A percentile compares a stretch with the other conserved stretches of the same genome.
These are phyloP conservation scores for Murraya paniculata DNA, from an alignment of 345 rosid genomes.

Conservation along the genomic window DNA sequence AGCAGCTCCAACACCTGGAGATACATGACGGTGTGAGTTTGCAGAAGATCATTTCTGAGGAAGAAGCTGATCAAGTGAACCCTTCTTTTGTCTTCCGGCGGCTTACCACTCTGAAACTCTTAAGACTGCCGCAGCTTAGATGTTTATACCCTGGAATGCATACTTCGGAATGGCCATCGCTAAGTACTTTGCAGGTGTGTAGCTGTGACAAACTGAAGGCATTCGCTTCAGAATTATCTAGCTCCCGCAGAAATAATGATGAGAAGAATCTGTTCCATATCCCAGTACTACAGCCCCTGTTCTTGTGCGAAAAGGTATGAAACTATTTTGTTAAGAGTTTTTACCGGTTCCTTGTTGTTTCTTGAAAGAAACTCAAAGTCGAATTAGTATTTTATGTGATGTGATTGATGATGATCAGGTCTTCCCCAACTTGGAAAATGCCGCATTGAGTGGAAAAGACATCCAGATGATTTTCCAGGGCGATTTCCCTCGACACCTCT, in stretches of 20 bases:
- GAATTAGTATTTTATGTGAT: no score
- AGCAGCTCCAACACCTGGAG: not conserved
- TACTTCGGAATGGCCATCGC: slow-evolving; percentile 17
- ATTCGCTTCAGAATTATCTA: not conserved
- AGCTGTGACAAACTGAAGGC: not conserved
- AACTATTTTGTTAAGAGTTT: no score
- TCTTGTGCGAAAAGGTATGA: slow-evolving; percentile 12
- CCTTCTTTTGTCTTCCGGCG: slow-evolving; percentile 20
- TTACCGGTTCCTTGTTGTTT: not conserved
- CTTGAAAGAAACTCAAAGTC: not conserved
- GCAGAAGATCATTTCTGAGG: slow-evolving; percentile 12
- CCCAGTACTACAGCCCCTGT: not conserved
- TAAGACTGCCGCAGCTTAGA: not conserved
- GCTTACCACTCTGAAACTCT: slow-evolving; percentile 1
- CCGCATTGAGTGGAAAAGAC: not conserved
- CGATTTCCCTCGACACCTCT: not conserved
- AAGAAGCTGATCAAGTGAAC: not conserved
- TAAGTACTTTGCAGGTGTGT: not conserved
- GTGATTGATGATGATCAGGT: not conserved
- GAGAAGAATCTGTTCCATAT: not conserved
- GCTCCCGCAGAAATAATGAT: not conserved
- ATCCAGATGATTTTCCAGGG: not conserved
- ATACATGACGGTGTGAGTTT: not conserved
- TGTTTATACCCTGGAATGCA: slow-evolving; percentile 23
- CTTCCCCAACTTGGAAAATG: slow-evolving; percentile 17